Evolutionary conservation across 2,329 filamentous ascomycete genomes (phyloP).

Genomic region (Plectosphaerella plurivora): DNA sequence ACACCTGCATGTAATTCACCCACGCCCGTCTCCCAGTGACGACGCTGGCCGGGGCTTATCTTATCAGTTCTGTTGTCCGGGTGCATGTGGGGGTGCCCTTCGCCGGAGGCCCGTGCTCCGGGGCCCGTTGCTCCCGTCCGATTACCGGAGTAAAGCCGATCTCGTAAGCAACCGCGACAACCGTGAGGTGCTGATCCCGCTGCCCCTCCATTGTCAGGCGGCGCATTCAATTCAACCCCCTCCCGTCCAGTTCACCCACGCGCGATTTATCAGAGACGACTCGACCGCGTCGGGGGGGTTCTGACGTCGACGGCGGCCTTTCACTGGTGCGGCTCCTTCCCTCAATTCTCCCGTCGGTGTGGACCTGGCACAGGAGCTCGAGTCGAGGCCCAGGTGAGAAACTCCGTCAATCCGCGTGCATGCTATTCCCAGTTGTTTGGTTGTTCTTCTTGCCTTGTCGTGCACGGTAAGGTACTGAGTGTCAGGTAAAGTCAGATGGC

Average conservation of each 20-base stretch:
- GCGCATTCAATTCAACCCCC: too few relatives aligned
- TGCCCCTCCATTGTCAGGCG: too few relatives aligned
- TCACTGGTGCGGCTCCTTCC: slow-evolving; percentile 1
- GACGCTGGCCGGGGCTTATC: neutral
- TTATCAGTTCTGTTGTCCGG: neutral
- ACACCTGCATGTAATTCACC: neutral
- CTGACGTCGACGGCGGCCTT: neutral
- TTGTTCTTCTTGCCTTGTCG: too few relatives aligned
- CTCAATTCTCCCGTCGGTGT: neutral
- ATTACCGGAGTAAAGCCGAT: too few relatives aligned
- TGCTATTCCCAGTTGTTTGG: neutral
- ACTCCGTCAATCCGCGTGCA: slow-evolving; percentile 1
- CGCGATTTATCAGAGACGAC: neutral
- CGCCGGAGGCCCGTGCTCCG: too few relatives aligned
- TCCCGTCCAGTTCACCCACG: neutral
- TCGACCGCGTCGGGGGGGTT: neutral
- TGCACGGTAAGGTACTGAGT: too few relatives aligned
- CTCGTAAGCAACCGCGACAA: too few relatives aligned
- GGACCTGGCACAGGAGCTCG: neutral
- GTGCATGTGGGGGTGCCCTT: too few relatives aligned
- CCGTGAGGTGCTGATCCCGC: too few relatives aligned
- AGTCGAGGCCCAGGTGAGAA: neutral
- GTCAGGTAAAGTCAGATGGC: too few relatives aligned
- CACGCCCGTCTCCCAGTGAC: neutral
- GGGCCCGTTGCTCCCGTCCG: too few relatives aligned